Base-by-base conservation (phyloP, 805 yeast genomes). In the Zygoascus biomembranicola region DNA sequence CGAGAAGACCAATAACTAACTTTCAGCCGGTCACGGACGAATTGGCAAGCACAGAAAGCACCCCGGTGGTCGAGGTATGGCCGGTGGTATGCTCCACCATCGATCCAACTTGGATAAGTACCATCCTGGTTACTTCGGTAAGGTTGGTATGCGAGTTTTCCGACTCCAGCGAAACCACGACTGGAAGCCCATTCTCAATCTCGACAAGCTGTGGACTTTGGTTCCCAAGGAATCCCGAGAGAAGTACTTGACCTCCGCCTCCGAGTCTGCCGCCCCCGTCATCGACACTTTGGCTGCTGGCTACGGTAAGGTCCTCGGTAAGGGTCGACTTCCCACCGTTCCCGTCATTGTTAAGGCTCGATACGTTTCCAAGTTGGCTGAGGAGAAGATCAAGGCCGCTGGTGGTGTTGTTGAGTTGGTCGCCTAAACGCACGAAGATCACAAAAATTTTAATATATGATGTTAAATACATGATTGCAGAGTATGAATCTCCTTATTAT, bases 41-140 rank as follows among this genome's bases (percentile, higher is more conserved):
- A 80, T 94, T 79, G 99, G 99, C 80, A 94, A 94, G 87, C 99
- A 94, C 95, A 90, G 99, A 90, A 94, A 94, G 96, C 94, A 87
- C 73, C 97, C 99, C 67, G 99, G 99, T 94, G 99, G 99, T 82
- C 90, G 98, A 81, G 99, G 99, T 94, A 92, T 80, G 90, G 99
- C 99, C 76, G 99, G 99, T 92, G 99, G 99, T 89, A 92, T 82
- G 81, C 98, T 92, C 80, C 99, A 94, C 81, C 99, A 94, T 97
- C 89, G 99, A 85, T 90, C 94, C 77, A 94, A 94, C 84, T 79
- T 94, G 82, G 99, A 94, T 79, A 94, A 92, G 80, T 94, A 87
- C 96, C 99, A 94, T 79, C 99, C 99, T 73, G 99, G 99, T 90
- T 94, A 94, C 92, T 94, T 94, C 81, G 99, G 99, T 87, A 95